These are phyloP conservation scores for Cinnamomum micranthum DNA, from an alignment of 164 flowering plant genomes.

Conservation along the genomic window DNA sequence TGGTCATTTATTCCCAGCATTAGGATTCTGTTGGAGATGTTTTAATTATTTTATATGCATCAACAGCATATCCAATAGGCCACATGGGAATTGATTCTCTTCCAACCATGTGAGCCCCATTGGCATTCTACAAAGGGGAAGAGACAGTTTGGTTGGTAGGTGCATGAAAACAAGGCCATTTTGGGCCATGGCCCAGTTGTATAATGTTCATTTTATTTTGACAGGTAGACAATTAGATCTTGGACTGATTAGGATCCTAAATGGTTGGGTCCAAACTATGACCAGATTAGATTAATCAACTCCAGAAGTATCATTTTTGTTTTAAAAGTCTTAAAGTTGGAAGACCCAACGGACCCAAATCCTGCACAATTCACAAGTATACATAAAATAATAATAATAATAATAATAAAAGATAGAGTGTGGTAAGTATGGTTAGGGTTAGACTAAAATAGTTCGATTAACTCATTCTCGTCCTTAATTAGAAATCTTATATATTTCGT, in stretches of 20 bases:
- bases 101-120: not conserved
- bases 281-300: not conserved
- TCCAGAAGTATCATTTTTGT: not conserved
- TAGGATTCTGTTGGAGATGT: not conserved
- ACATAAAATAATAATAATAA: too few relatives aligned
- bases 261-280: not conserved
- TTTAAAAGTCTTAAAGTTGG: not conserved
- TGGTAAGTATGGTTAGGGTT: too few relatives aligned
- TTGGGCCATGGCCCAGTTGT: not conserved
- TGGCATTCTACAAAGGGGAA: not conserved
- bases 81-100: not conserved
- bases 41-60: not conserved
- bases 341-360: not conserved
- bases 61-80: not conserved
- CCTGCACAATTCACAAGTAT: too few relatives aligned
- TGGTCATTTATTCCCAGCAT: not conserved
- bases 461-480: too few relatives aligned
- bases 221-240: too few relatives aligned
- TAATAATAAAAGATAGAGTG: too few relatives aligned
- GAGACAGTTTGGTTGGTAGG: not conserved
- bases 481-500: too few relatives aligned
- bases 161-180: not conserved
- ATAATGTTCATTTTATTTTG: not conserved
- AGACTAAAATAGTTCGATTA: too few relatives aligned
- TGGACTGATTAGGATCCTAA: too few relatives aligned